Conservation (phyloP, 164 flowering plant species). For the Chimonanthus praecox region DNA sequence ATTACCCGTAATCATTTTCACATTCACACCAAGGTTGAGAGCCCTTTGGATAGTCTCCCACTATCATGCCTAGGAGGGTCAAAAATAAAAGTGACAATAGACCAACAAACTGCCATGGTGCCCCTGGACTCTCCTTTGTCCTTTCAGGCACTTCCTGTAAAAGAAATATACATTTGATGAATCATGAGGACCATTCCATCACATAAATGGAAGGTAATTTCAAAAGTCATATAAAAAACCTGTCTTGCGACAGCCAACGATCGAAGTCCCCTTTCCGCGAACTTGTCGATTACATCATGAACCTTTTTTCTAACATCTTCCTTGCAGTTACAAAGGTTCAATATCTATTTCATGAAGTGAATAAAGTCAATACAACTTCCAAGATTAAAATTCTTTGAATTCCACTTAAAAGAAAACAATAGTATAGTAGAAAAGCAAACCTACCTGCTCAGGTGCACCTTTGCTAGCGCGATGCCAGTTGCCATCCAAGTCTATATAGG, state of each 20-base stretch:
- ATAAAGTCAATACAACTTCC: not conserved
- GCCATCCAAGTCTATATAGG: constrained; percentile 30
- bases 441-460: constrained; percentile 37
- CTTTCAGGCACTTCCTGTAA: constrained; percentile 28
- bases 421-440: not conserved
- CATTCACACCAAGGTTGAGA: constrained; percentile 32
- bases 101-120: constrained; percentile 38
- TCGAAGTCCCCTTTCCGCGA: constrained; percentile 32
- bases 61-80: constrained; percentile 36
- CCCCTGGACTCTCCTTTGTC: constrained; percentile 30
- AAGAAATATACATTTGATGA: constrained; percentile 1
- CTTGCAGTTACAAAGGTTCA: constrained; percentile 29
- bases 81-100: constrained; percentile 28
- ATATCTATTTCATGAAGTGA: constrained; percentile 16
- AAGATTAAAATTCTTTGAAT: too few relatives aligned
- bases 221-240: constrained; percentile 5
- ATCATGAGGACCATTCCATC: not conserved
- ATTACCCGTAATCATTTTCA: constrained; percentile 34
- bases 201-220: not conserved
- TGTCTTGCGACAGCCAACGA: constrained; percentile 34
- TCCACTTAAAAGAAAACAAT: too few relatives aligned
- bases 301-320: constrained; percentile 27
- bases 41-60: constrained; percentile 34
- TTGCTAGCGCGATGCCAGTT: constrained; percentile 39
- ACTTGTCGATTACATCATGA: constrained; percentile 27